Evolutionary conservation across 768 basidiomycete genomes (phyloP), one percentile per base, ranked within the genome.

Genomic region (Leccinum uliginosum): DNA sequence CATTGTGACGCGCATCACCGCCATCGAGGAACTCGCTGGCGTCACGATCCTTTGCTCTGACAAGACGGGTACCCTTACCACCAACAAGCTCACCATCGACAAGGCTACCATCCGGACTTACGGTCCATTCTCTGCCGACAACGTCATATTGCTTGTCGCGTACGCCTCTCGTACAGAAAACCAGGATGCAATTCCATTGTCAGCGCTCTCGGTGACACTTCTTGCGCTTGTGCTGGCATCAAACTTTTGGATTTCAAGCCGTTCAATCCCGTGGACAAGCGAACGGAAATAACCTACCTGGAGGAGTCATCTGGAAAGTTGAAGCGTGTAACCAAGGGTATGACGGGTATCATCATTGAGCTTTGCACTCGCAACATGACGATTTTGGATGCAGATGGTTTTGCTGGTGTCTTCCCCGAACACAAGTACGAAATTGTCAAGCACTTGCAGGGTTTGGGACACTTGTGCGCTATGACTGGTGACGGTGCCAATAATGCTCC

Each of bases 361-460:
- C 89, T 97, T 50, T 98, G 95, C 85, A 81, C 91, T 23, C 91
- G 96, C 71, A 95, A 97, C 88, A 98, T 98, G 85, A 91, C 91
- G 40, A 98, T 98, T 72, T 86, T 98, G 86, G 96, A 98, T 67
- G 96, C 96, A 27, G 96, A 98, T 74, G 96, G 96, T 65, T 98
- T 98, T 75, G 96, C 96, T 46, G 96, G 96, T 71, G 95, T 96
- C 63, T 98, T 96, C 92, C 94, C 94, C 55, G 95, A 96, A 77
- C 96, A 97, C 89, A 98, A 98, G 83, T 98, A 96, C 72, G 96
- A 98, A 76, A 98, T 98, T 60, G 96, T 98, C 78, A 97, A 96
- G 80, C 91, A 95, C 64, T 86, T 98, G 54, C 96, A 98, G 71
- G 92, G 86, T 71, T 87, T 98, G 59, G 96, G 94, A 50, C 94